Percentiles rank a stretch among this genome's conserved stretches.
Evolutionary conservation across 2,329 filamentous ascomycete species (phyloP).

Genomic region (Coleophoma crateriformis): DNA sequence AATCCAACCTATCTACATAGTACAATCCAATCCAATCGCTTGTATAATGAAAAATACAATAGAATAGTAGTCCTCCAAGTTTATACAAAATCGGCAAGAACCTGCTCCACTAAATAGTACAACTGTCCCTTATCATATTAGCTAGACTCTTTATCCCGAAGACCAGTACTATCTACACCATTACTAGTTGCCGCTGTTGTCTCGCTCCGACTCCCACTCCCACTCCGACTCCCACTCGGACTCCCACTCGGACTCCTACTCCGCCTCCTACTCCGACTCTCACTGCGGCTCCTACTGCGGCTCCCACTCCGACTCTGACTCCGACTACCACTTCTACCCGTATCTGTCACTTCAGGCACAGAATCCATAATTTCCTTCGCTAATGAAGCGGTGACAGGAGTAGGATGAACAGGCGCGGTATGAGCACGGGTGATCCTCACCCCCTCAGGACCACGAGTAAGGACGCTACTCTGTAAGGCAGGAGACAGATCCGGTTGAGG

Average conservation of each 20-base stretch:
- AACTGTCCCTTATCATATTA: too few relatives aligned
- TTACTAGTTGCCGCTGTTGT: too few relatives aligned
- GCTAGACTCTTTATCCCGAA: too few relatives aligned
- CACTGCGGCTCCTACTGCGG: background rate
- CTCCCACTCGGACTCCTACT: background rate
- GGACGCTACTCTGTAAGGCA: background rate
- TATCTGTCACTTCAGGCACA: background rate
- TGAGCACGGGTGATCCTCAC: background rate
- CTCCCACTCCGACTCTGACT: background rate
- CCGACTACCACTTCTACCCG: background rate
- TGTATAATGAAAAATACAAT: too few relatives aligned
- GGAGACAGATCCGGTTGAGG: background rate
- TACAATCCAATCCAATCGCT: too few relatives aligned
- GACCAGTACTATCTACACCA: too few relatives aligned
- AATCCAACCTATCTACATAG: too few relatives aligned
- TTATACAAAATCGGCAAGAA: too few relatives aligned
- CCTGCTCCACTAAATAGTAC: too few relatives aligned
- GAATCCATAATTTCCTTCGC: background rate
- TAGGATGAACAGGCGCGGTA: background rate
- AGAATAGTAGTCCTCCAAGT: too few relatives aligned
- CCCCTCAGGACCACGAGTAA: background rate
- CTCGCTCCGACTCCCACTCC: background rate
- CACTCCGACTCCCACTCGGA: background rate
- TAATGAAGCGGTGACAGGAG: background rate
- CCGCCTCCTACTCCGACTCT: too few relatives aligned